Conservation (phyloP, 192 early-diverging fungal genomes). For the Geosiphon pyriformis region DNA sequence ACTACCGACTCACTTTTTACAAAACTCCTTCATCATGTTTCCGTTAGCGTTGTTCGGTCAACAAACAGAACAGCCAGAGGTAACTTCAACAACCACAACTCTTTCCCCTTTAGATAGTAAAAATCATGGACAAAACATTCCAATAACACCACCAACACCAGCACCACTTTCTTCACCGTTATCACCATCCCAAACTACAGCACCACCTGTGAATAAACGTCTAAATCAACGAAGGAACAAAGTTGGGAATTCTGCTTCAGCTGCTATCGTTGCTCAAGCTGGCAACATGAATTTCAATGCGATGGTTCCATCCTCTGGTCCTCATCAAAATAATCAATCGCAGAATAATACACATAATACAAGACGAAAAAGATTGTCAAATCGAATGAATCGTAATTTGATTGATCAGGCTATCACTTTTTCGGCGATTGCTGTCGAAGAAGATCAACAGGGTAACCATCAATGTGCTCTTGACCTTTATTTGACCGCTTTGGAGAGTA, state of each 20-base stretch:
- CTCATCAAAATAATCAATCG: too few relatives aligned
- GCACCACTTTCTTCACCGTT: background rate
- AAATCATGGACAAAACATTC: too few relatives aligned
- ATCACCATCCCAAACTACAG: slow-evolving; percentile 5
- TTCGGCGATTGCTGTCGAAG: slow-evolving; percentile 32
- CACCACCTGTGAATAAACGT: background rate
- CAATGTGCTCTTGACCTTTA: slow-evolving; percentile 31
- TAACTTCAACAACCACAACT: too few relatives aligned
- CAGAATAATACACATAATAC: background rate
- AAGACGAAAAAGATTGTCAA: slow-evolving; percentile 14
- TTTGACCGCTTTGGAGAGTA: slow-evolving; percentile 29
- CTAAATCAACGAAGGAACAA: background rate
- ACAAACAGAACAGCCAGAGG: background rate
- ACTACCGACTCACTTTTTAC: slow-evolving; percentile 7
- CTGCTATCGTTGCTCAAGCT: background rate
- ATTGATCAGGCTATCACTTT: slow-evolving; percentile 34
- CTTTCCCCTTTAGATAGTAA: too few relatives aligned
- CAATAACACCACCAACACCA: background rate
- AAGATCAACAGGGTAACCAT: slow-evolving; percentile 37
- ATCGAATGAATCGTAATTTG: slow-evolving; percentile 32
- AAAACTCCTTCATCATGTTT: background rate
- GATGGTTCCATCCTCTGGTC: background rate
- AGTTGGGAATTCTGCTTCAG: slow-evolving; percentile 16
- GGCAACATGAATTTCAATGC: background rate
- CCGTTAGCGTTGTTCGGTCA: background rate